Base-by-base conservation (phyloP, 495 filamentous ascomycete species). In the Evansstolkia leycettana region DNA sequence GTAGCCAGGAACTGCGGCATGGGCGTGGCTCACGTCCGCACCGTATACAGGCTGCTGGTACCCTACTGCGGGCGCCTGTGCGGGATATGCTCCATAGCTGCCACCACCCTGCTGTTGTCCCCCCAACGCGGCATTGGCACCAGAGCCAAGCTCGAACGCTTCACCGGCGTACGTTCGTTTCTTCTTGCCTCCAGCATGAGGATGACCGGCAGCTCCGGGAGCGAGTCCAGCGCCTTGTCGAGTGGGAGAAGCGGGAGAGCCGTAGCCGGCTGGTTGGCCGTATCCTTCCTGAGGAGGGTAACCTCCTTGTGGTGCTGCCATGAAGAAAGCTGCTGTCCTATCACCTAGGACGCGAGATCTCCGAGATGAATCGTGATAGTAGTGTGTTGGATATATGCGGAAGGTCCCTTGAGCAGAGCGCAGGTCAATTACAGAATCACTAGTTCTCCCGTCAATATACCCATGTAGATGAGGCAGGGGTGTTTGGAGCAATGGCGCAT, bases 121-220 rank as follows among this genome's bases (percentile, higher is more conserved):
- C 41, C 71, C 73, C 28, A 76, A 52, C 11, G 64, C 81, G 34
- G 84, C 77, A 74, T 98, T 98, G 48, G 81, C 83, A 45, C 90
- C 90, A 19, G 73, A 73, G 20, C 82, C 88, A 50, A 96, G 87
- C 8, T 94, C 92, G 55, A 89, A 98, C 5, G 88, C 89, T 54
- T 87, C 80, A 17, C 84, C 84, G 16, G 92, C 90, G 65, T 98
- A 98, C 28, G 80, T 76, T 57, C 86, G 70, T 69, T 94, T 93
- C 70, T 87, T 94, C 57, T 79, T 70, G 65, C 65, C 75, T 68
- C 46, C 75, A 57, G 40, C 70, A 7, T 51, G 44, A 28, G 38
- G 53, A 18, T 50, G 51, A 26, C 54, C 36, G 36, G 51, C 38
- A 10, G 52, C 50, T 17, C 42, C 54, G 31, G 51, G 54, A 34